These are phyloP conservation scores for Fusarium compactum DNA, from an alignment of 2,329 filamentous ascomycete genomes.

Conservation along the genomic window DNA sequence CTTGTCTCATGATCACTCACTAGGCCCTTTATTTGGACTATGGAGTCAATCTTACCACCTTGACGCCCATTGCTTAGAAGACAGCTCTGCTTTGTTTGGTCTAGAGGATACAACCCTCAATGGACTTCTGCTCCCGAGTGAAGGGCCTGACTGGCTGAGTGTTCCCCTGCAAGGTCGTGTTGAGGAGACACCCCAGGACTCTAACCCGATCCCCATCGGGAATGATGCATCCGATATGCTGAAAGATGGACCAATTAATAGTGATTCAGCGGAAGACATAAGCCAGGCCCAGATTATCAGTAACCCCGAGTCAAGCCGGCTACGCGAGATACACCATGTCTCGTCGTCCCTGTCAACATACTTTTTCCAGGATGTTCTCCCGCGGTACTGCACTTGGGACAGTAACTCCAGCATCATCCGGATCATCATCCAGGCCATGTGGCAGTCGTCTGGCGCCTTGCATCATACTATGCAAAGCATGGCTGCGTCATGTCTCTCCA, in stretches of 20 bases:
- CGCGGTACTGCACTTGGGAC: constrained; percentile 2
- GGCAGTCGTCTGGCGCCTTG: constrained; percentile 4
- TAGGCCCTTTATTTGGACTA: not conserved
- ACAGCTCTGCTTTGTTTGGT: not conserved
- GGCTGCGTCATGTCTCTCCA: constrained; percentile 4
- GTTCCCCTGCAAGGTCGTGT: not conserved
- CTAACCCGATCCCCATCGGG: not conserved
- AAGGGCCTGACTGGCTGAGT: not conserved
- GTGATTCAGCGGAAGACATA: not conserved
- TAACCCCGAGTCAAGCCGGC: not conserved
- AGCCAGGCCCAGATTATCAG: not conserved
- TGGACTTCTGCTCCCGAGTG: not conserved
- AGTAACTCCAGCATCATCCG: constrained; percentile 1
- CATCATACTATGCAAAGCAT: constrained; percentile 11
- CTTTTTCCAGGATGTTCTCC: constrained; percentile 6
- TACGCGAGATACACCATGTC: constrained; percentile 2
- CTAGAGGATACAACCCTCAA: not conserved
- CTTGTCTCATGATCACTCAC: not conserved
- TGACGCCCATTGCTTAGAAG: not conserved
- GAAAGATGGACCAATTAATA: not conserved
- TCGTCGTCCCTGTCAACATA: constrained; percentile 2
- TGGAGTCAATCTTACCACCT: not conserved
- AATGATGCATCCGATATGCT: not conserved
- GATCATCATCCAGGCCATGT: not conserved
- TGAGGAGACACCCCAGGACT: not conserved